Conservation (phyloP, 2,329 filamentous ascomycete genomes). For the Dendryphion nanum region DNA sequence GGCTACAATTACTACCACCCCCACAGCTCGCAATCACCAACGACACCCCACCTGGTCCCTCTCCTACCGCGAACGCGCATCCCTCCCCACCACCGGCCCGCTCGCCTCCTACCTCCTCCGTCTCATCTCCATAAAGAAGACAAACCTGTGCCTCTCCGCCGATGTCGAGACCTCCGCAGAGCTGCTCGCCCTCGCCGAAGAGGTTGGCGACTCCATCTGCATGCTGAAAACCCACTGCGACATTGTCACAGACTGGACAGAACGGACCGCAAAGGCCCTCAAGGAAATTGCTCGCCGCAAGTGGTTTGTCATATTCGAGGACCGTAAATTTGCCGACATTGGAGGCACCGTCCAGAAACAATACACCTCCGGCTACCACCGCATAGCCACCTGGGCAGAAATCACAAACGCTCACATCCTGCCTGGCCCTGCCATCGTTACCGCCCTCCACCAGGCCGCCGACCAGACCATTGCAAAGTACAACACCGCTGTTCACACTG, state of each 20-base stretch:
- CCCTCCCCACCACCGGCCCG: conserved; percentile 42
- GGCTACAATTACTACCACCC: neutral
- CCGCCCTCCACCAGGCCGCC: conserved; percentile 50
- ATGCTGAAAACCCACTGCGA: conserved; percentile 62
- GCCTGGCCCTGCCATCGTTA: conserved; percentile 52
- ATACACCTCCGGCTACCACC: conserved; percentile 51
- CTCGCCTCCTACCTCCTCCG: conserved; percentile 50
- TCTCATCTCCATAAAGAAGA: conserved; percentile 50
- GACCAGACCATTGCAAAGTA: conserved; percentile 46
- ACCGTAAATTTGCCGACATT: conserved; percentile 57
- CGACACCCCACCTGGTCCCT: conserved; percentile 36
- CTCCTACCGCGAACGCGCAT: conserved; percentile 47
- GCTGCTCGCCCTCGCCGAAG: conserved; percentile 56
- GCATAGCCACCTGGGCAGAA: conserved; percentile 53
- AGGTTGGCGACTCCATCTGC: conserved; percentile 60
- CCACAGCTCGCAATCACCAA: neutral
- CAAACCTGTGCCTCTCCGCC: conserved; percentile 56
- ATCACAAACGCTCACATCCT: conserved; percentile 55
- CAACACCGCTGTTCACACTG: conserved; percentile 52
- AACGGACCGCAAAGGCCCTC: conserved; percentile 52
- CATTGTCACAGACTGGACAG: conserved; percentile 60
- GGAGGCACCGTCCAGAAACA: conserved; percentile 56
- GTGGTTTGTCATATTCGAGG: conserved; percentile 54
- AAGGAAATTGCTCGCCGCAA: conserved; percentile 50
- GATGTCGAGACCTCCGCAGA: conserved; percentile 57